These are phyloP conservation scores for Dryadomyces quercus-mongolicae DNA, from an alignment of 2,329 filamentous ascomycete genomes.

Conservation along the genomic window DNA sequence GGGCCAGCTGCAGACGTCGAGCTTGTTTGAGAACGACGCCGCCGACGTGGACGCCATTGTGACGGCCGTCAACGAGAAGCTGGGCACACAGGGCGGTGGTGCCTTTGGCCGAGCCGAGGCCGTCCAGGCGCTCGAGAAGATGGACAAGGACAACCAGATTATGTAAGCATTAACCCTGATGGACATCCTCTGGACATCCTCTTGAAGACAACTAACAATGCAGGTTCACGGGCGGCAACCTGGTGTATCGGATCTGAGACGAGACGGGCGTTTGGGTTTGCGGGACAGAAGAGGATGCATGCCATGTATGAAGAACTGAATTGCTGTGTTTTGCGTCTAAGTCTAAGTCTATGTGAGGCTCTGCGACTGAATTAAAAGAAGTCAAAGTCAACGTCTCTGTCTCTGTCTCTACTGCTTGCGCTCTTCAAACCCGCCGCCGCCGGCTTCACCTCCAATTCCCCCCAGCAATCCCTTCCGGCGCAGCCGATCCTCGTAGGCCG, in stretches of 20 bases:
- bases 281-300: too few relatives aligned
- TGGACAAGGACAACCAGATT: slow-evolving; percentile 78
- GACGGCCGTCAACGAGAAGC: slow-evolving; percentile 62
- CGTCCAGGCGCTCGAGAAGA: slow-evolving; percentile 60
- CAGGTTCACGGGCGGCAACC: slow-evolving; percentile 48
- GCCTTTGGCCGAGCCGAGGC: slow-evolving; percentile 63
- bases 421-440: not conserved
- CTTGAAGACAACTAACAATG: slow-evolving; percentile 10
- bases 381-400: not conserved
- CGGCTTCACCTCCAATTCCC: not conserved
- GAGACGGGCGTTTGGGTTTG: not conserved
- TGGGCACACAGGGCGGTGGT: slow-evolving; percentile 40
- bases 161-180: slow-evolving; percentile 52
- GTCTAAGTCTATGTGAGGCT: too few relatives aligned
- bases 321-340: too few relatives aligned
- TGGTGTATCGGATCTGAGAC: slow-evolving; percentile 56
- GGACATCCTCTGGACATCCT: too few relatives aligned
- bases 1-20: slow-evolving; percentile 63
- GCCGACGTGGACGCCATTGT: slow-evolving; percentile 66
- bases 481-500: slow-evolving; percentile 34
- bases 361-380: not conserved
- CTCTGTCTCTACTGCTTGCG: not conserved
- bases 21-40: slow-evolving; percentile 78
- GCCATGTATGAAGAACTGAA: too few relatives aligned
- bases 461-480: slow-evolving; percentile 1